Percentiles rank a stretch among this genome's conserved stretches.
phyloP scores from a whole-genome alignment of 2,329 filamentous ascomycete species.

The Fusarium buxicola region DNA sequence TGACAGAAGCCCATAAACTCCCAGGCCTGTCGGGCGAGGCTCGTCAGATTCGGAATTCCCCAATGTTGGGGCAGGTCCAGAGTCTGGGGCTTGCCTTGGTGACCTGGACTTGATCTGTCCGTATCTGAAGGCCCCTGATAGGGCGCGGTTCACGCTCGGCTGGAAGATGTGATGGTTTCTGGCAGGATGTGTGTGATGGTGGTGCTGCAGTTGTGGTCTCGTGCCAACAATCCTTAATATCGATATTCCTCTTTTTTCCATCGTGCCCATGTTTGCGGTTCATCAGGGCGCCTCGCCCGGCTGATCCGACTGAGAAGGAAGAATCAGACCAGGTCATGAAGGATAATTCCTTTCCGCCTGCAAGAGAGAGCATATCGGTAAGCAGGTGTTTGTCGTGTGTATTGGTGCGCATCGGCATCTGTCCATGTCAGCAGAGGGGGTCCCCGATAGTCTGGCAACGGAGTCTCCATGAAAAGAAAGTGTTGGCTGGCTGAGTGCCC shows the following conservation, averaged over 20 bases:
- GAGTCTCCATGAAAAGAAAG: constrained; percentile 2
- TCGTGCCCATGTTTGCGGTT: constrained; percentile 1
- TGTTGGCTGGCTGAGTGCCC: constrained; percentile 14
- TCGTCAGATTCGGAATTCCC: constrained; percentile 11
- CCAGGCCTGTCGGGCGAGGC: not conserved
- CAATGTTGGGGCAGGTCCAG: constrained; percentile 12
- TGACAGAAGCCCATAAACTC: constrained; percentile 14
- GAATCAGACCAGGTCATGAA: constrained; percentile 25
- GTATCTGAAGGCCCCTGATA: constrained; percentile 14
- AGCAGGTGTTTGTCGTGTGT: constrained; percentile 1
- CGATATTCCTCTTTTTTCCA: constrained; percentile 18
- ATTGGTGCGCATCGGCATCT: not conserved
- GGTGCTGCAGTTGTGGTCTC: constrained; percentile 29
- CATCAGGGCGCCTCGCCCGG: constrained; percentile 11
- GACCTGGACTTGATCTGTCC: constrained; percentile 23
- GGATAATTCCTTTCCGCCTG: constrained; percentile 3
- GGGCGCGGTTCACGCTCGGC: constrained; percentile 5
- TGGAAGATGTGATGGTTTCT: constrained; percentile 4
- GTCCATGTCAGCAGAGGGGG: not conserved
- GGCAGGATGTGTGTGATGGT: constrained; percentile 24
- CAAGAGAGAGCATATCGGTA: not conserved
- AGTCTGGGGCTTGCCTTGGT: constrained; percentile 13
- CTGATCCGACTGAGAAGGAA: constrained; percentile 22
- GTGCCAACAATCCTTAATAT: constrained; percentile 24
- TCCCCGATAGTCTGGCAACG: not conserved